Percentiles rank a stretch among this genome's conserved stretches.
Conservation (phyloP, 1,284 basidiomycete genomes). For the Tilletia horrida region DNA sequence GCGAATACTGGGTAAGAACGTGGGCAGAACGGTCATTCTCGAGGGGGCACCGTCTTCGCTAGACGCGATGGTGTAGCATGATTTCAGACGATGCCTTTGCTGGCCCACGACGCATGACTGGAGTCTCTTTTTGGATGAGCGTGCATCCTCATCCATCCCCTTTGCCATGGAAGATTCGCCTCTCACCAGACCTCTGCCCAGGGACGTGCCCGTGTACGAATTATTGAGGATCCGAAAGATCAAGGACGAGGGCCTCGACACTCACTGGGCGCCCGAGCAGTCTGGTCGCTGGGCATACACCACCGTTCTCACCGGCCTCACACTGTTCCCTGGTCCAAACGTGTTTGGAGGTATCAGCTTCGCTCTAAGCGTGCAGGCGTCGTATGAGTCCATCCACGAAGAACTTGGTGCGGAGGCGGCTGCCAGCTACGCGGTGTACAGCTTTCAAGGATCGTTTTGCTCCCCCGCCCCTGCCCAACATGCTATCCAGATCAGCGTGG, state of each 20-base stretch:
- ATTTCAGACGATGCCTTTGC: no score
- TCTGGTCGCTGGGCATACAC: neutral
- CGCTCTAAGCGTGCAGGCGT: neutral
- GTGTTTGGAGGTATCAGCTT: neutral
- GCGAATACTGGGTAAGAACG: no score
- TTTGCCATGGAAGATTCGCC: no score
- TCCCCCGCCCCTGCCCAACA: neutral
- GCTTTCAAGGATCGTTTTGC: conserved; percentile 8
- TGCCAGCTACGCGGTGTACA: neutral
- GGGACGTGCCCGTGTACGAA: neutral
- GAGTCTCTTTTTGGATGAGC: no score
- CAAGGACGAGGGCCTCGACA: neutral
- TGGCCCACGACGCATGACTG: no score
- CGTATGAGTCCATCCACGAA: neutral
- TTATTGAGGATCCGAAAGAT: neutral
- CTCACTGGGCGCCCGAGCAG: no score
- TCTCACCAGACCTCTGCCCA: no score
- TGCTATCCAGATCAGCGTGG: neutral
- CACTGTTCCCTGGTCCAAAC: neutral
- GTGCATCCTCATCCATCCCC: no score
- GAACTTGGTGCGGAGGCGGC: neutral
- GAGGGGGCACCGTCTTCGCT: no score
- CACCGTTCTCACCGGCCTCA: neutral
- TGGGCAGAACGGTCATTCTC: no score
- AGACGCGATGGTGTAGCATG: no score